Evolutionary conservation across 1,139 yeast species (phyloP).

Genomic region (Lodderomyces metapsilosis): DNA sequence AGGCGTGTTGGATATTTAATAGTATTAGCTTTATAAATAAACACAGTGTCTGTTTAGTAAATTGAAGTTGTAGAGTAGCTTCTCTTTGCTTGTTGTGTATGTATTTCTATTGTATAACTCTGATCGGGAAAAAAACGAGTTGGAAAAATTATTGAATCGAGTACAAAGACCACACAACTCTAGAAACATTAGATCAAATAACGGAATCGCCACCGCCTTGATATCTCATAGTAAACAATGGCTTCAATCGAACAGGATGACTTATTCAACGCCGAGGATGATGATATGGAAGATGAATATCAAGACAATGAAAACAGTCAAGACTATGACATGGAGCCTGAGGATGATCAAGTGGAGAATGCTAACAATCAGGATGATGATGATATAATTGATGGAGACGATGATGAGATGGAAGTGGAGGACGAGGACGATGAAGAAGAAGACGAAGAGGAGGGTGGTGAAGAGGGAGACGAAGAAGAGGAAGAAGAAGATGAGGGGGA

Average conservation of each 20-base stretch:
- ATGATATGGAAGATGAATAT: constrained; percentile 18
- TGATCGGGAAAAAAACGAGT: no score
- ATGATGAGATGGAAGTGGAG: constrained; percentile 18
- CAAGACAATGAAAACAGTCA: constrained; percentile 20
- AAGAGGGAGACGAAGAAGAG: constrained; percentile 25
- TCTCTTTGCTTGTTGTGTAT: no score
- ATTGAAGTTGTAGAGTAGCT: not conserved
- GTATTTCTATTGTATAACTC: no score
- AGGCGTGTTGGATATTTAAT: constrained; percentile 33
- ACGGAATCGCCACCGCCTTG: not conserved
- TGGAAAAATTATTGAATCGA: no score
- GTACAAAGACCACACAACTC: not conserved
- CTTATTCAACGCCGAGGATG: constrained; percentile 25
- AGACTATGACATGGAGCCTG: constrained; percentile 20
- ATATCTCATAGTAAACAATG: constrained; percentile 8
- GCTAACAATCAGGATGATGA: constrained; percentile 17
- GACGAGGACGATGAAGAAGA: constrained; percentile 22
- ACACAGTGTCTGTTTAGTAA: not conserved
- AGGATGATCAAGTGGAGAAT: constrained; percentile 16
- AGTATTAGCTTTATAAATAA: no score
- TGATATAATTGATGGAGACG: constrained; percentile 30
- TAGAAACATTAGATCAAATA: no score
- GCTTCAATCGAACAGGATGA: constrained; percentile 25
- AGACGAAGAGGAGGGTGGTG: constrained; percentile 24
- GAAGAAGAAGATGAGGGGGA: constrained; percentile 24